These are phyloP conservation scores for Chrysanthemum makinoi DNA, from an alignment of 129 eudicot genomes.

Conservation along the genomic window DNA sequence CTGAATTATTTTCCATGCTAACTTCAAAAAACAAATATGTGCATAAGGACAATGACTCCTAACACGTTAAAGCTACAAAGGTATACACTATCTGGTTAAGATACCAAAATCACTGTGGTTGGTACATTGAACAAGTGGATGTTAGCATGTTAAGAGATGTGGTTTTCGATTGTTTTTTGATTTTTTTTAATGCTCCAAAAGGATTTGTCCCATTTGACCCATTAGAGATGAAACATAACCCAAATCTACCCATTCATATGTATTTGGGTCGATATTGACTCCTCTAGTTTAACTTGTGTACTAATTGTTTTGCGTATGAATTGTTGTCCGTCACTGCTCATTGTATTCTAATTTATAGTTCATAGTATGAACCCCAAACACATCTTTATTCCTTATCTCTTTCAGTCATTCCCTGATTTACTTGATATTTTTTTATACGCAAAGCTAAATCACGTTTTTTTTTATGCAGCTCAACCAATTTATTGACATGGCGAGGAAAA, in stretches of 20 bases:
- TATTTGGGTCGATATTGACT: too few species aligned
- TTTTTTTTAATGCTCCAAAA: too few species aligned
- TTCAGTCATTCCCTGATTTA: not conserved
- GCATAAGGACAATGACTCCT: not conserved
- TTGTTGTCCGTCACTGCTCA: not conserved
- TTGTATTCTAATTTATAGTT: not conserved
- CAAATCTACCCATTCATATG: not conserved
- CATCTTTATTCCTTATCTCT: not conserved
- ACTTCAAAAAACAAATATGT: too few species aligned
- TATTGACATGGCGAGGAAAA: conserved; percentile 16
- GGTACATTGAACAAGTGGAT: too few species aligned
- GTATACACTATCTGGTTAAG: too few species aligned
- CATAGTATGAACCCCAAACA: not conserved
- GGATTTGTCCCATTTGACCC: too few species aligned
- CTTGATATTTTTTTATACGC: not conserved
- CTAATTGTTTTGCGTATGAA: too few species aligned
- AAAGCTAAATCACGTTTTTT: conserved; percentile 1
- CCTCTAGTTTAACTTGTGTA: too few species aligned
- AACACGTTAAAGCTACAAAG: not conserved
- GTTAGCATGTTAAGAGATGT: too few species aligned
- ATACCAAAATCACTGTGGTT: too few species aligned
- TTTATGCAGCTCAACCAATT: conserved; percentile 16
- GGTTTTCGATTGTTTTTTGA: too few species aligned
- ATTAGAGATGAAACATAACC: not conserved
- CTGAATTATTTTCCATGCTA: too few species aligned